Percentiles rank a stretch among this genome's conserved stretches.
Evolutionary conservation across 2,329 filamentous ascomycete species (phyloP).

Genomic region (Escovopsis sp.): DNA sequence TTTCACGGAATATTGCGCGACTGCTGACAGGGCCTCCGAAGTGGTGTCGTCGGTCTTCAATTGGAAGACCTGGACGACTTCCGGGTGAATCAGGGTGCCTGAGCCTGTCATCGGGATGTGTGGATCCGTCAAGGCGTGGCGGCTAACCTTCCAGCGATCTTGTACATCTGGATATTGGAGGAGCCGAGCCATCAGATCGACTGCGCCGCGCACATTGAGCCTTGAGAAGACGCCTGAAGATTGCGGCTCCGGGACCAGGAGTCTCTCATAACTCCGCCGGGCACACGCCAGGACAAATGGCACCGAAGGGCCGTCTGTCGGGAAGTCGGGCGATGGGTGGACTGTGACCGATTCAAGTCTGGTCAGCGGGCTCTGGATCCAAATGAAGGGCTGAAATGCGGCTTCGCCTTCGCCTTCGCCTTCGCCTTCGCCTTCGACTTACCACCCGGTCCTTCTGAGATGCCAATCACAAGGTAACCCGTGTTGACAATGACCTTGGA

Average conservation of each 20-base stretch:
- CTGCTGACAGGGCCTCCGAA: neutral
- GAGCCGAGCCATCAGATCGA: neutral
- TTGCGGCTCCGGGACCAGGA: neutral
- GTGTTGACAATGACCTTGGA: neutral
- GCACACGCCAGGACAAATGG: neutral
- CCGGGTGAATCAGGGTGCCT: neutral
- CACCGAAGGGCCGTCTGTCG: neutral
- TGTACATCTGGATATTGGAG: too few relatives aligned
- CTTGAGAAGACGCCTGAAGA: neutral
- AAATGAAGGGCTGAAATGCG: neutral
- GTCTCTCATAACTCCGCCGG: neutral
- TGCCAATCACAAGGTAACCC: neutral
- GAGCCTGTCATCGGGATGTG: neutral
- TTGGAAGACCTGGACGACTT: neutral
- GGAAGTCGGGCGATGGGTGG: neutral
- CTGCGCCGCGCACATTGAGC: neutral
- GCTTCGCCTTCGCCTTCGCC: too few relatives aligned
- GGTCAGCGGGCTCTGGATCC: neutral
- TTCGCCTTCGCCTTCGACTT: too few relatives aligned
- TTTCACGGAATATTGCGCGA: neutral
- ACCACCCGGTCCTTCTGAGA: neutral
- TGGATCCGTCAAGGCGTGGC: too few relatives aligned
- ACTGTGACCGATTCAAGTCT: neutral
- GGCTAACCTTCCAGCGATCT: too few relatives aligned
- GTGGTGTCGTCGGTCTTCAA: neutral